phyloP scores from a whole-genome alignment of 2,329 filamentous ascomycete species.

The Bipolaris oryzae region DNA sequence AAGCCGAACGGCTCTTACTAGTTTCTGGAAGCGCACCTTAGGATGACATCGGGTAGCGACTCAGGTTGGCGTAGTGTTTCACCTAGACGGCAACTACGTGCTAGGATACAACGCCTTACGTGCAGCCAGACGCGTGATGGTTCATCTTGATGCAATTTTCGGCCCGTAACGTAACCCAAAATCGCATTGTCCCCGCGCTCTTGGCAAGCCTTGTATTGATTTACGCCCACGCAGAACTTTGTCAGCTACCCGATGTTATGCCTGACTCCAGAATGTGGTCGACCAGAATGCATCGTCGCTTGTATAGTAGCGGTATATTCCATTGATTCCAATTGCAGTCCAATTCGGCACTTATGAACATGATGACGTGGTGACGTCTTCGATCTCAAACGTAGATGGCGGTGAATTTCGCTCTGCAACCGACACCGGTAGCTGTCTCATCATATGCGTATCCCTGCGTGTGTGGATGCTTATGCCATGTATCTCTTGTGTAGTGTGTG shows the following conservation, averaged over 20 bases:
- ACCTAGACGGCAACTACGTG: not conserved
- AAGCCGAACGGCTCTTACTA: not conserved
- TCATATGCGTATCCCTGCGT: conserved; percentile 16
- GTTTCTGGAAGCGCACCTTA: not conserved
- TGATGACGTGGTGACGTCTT: not conserved
- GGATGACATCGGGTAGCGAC: not conserved
- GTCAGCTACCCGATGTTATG: not conserved
- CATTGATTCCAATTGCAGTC: not conserved
- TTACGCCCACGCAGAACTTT: not conserved
- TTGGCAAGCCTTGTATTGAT: conserved; percentile 2
- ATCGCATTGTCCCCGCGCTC: not conserved
- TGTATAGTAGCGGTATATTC: not conserved
- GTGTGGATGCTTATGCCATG: conserved; percentile 5
- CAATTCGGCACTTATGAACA: not conserved
- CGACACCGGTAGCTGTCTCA: conserved; percentile 19
- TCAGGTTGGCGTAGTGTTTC: not conserved
- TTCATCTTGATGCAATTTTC: not conserved
- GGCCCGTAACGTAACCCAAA: conserved; percentile 5
- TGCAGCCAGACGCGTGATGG: not conserved
- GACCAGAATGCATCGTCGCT: not conserved
- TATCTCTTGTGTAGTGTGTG: conserved; percentile 23
- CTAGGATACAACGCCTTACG: conserved; percentile 2
- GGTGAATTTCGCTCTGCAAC: conserved; percentile 15
- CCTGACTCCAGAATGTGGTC: not conserved
- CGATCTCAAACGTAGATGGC: not conserved